phyloP scores from a whole-genome alignment of 305 asterid species.

The Fraxinus nigra region DNA sequence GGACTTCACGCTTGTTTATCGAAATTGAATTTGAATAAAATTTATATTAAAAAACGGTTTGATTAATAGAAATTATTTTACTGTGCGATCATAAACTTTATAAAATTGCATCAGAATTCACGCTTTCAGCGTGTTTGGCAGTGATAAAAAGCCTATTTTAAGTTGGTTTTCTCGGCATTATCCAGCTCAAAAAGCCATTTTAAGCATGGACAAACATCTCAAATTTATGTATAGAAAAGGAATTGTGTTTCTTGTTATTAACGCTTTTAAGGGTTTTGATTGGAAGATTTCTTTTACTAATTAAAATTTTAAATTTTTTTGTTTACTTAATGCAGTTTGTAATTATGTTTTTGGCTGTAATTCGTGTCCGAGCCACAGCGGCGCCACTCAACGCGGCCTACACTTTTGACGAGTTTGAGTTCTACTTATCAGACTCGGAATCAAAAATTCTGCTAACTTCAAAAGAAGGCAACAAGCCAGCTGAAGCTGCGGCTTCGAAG shows the following conservation, averaged over 20 bases:
- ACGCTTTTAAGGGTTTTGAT: not conserved
- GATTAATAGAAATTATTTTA: not conserved
- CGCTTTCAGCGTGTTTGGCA: not conserved
- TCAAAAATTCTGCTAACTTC: conserved; percentile 67
- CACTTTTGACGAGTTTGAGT: conserved; percentile 85
- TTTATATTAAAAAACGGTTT: not conserved
- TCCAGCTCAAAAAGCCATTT: not conserved
- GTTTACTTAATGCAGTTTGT: conserved; percentile 52
- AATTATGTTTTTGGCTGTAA: conserved; percentile 73
- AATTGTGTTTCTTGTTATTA: not conserved
- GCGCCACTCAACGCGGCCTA: conserved; percentile 92
- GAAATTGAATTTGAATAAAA: not conserved
- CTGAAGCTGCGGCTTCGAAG: conserved; percentile 86
- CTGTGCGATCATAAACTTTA: not conserved
- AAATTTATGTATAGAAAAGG: not conserved
- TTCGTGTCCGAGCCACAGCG: conserved; percentile 83
- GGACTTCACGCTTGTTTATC: not conserved
- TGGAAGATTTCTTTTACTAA: not conserved
- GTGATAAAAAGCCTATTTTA: not conserved
- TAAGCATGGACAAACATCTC: not conserved
- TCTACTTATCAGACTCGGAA: conserved; percentile 81
- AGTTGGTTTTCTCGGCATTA: not conserved
- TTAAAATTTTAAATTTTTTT: not conserved
- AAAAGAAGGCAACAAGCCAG: conserved; percentile 78
- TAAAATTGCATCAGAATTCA: not conserved